phyloP scores from a whole-genome alignment of 2,329 filamentous ascomycete genomes.

The Grosmannia serpens region DNA sequence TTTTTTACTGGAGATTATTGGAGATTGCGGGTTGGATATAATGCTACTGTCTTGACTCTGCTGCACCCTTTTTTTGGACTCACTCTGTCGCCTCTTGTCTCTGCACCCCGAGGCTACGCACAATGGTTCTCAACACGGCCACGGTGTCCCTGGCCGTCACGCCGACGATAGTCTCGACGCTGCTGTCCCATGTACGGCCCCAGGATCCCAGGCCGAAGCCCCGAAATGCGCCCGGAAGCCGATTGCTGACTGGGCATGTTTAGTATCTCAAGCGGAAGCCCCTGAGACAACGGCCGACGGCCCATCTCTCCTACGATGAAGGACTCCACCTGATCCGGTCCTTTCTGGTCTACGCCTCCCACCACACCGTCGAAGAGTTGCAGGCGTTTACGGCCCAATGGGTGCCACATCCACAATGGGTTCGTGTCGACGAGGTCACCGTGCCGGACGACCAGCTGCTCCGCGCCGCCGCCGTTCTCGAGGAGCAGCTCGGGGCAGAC shows the following conservation, averaged over 20 bases:
- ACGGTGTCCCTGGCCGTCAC: slow-evolving; percentile 75
- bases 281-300: slow-evolving; percentile 67
- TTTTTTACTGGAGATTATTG: not conserved
- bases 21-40: not conserved
- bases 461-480: slow-evolving; percentile 55
- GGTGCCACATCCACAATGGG: slow-evolving; percentile 83
- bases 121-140: slow-evolving; percentile 53
- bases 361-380: slow-evolving; percentile 84
- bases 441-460: slow-evolving; percentile 55
- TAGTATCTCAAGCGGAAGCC: slow-evolving; percentile 75
- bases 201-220: not conserved
- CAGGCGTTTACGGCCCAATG: slow-evolving; percentile 86
- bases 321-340: slow-evolving; percentile 76
- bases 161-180: slow-evolving; percentile 76
- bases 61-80: not conserved
- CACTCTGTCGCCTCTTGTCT: not conserved
- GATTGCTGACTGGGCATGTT: not conserved
- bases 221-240: not conserved
- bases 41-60: not conserved
- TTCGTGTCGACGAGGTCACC: slow-evolving; percentile 59
- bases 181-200: slow-evolving; percentile 69
- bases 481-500: slow-evolving; percentile 63
- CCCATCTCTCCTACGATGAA: slow-evolving; percentile 88
- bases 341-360: slow-evolving; percentile 75
- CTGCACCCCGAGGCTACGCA: not conserved